These are phyloP conservation scores for Botrytis tulipae DNA, from an alignment of 2,329 filamentous ascomycete genomes.

Conservation along the genomic window DNA sequence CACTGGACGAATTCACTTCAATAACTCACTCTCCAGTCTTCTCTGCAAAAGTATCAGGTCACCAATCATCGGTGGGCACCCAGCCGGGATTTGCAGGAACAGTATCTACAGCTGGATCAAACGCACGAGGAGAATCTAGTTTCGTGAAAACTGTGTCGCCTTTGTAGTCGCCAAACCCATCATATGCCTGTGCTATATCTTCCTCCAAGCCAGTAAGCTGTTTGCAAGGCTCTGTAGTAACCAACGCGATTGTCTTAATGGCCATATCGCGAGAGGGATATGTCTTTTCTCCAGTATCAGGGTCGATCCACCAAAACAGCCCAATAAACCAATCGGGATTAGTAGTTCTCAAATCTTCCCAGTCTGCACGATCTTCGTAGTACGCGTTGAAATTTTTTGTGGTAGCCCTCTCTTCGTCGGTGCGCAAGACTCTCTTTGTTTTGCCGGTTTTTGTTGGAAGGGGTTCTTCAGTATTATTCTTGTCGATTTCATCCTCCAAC, in stretches of 20 bases:
- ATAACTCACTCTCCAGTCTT: background rate
- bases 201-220: background rate
- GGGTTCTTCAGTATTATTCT: background rate
- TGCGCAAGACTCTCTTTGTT: background rate
- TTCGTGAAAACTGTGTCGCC: background rate
- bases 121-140: background rate
- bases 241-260: background rate
- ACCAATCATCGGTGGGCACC: background rate
- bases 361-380: background rate
- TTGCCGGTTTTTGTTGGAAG: background rate
- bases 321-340: background rate
- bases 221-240: background rate
- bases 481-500: background rate
- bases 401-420: background rate
- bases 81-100: background rate
- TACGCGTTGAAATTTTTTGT: background rate
- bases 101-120: conserved; percentile 1
- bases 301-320: background rate
- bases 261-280: background rate
- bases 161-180: background rate
- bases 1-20: too few species aligned
- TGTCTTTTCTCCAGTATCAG: background rate
- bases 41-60: too few species aligned
- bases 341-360: background rate
- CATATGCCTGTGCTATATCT: background rate